A percentile compares a stretch with the other conserved stretches of the same genome.
phyloP scores from a whole-genome alignment of 2,329 filamentous ascomycete genomes.

The Sphaerostilbella broomeana region DNA sequence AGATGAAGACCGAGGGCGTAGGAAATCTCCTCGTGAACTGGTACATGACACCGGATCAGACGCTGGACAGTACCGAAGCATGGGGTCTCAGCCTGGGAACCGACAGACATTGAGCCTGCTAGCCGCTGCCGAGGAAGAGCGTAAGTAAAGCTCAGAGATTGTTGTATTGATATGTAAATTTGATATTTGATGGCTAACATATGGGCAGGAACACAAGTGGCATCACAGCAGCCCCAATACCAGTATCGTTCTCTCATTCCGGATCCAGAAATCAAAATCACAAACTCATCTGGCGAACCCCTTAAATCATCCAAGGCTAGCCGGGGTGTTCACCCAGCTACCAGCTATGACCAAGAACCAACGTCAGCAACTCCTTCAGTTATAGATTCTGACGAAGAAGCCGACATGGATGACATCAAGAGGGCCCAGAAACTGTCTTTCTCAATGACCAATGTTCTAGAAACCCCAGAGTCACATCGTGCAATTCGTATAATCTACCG shows the following conservation, averaged over 20 bases:
- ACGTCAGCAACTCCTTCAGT: slow-evolving; percentile 49
- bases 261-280: slow-evolving; percentile 61
- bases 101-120: slow-evolving; percentile 54
- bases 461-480: slow-evolving; percentile 68
- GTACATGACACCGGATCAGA: slow-evolving; percentile 35
- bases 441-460: slow-evolving; percentile 71
- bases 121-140: slow-evolving; percentile 71
- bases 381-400: slow-evolving; percentile 79
- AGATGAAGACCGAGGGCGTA: slow-evolving; percentile 61
- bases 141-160: slow-evolving; percentile 42
- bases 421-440: slow-evolving; percentile 80
- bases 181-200: slow-evolving; percentile 18
- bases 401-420: slow-evolving; percentile 76
- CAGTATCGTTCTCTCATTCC: slow-evolving; percentile 58
- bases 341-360: slow-evolving; percentile 69
- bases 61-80: slow-evolving; percentile 27
- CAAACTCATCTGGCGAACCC: slow-evolving; percentile 55
- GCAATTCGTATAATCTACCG: slow-evolving; percentile 86
- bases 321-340: slow-evolving; percentile 66
- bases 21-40: slow-evolving; percentile 42
- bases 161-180: not conserved
- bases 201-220: slow-evolving; percentile 44
- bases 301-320: slow-evolving; percentile 42
- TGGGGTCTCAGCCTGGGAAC: slow-evolving; percentile 28
- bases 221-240: slow-evolving; percentile 42